Base-by-base conservation (phyloP, 2,329 filamentous ascomycete genomes). In the Exophiala xenobiotica region DNA sequence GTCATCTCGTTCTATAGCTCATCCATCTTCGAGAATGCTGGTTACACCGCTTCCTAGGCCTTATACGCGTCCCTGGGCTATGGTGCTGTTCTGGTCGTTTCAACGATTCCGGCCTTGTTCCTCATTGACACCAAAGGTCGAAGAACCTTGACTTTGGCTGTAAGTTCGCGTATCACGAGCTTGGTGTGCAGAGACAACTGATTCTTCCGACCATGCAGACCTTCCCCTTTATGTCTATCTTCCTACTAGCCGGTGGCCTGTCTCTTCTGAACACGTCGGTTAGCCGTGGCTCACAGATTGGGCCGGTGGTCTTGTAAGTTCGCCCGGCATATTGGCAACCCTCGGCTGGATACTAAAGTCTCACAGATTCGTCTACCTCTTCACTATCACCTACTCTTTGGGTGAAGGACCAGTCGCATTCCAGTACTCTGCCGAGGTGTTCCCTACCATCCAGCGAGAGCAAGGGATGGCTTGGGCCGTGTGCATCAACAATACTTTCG, bases 401-500 rank as follows among this genome's bases (percentile, higher is more conserved):
- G 68, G 68, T 7, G 68, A 70, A 61, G 68, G 68, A 1, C 68
- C 68, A 12, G 57, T 60, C 11, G 49, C 58, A 2, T 71, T 71
- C 64, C 65, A 68, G 56, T 70, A 70, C 48, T 66, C 56, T 38
- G 54, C 56, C 20, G 56, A 59, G 42, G 54, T 57, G 12, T 57
- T 59, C 43, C 56, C 56, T 20, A 68, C 66, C 14, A 68, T 69
- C 23, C 65, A 68, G 56, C 67, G 66, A 47, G 68, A 70, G 63
- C 66, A 69, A 48, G 67, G 68, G n/a, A 70, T 70, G 67, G 67
- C 66, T 12, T 69, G 66, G 68, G 68, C 64, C 19, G 68, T 70
- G 9, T 68, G 64, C 63, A 68, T 68, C 60, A 69, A 70, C 63
- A 74, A 75, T 65, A 73, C 71, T 18, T 75, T 74, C 26, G 66